Percentiles rank a stretch among this genome's conserved stretches.
Conservation (phyloP, 441 rosid species). For the Manihot esculenta region DNA sequence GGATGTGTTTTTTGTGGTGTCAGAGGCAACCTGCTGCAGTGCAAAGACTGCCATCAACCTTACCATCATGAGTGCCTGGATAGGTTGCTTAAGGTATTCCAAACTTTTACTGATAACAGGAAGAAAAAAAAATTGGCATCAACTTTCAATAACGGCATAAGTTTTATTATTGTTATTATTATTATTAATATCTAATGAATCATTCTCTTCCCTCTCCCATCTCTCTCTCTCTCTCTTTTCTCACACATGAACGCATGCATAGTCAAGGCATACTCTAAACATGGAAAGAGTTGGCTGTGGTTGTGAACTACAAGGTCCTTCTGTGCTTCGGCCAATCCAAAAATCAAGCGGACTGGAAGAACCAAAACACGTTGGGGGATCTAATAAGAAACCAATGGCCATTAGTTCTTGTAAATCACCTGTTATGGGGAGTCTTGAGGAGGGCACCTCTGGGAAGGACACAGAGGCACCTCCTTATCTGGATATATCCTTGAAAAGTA, state of each 20-base stretch:
- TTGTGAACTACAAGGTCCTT: conserved; percentile 26
- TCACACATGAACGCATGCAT: conserved; percentile 1
- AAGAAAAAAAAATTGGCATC: conserved; percentile 1
- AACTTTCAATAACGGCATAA: not conserved
- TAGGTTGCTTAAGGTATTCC: conserved; percentile 23
- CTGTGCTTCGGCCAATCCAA: conserved; percentile 18
- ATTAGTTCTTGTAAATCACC: conserved; percentile 18
- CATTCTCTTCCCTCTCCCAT: not conserved
- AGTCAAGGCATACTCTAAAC: conserved; percentile 21
- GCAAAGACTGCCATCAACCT: conserved; percentile 26
- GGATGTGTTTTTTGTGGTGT: conserved; percentile 26
- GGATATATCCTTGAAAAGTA: conserved; percentile 12
- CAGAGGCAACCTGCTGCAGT: conserved; percentile 27
- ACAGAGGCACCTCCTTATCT: conserved; percentile 17
- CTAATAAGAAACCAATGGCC: conserved; percentile 4
- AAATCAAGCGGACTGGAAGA: conserved; percentile 23
- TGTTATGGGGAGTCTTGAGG: conserved; percentile 8
- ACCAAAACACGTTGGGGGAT: conserved; percentile 19
- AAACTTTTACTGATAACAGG: not conserved
- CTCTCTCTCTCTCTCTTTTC: conserved; percentile 7
- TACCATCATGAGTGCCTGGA: conserved; percentile 32
- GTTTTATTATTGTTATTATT: no score
- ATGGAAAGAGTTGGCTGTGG: conserved; percentile 26
- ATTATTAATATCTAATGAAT: not conserved
- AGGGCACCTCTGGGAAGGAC: conserved; percentile 22